Conservation (phyloP, 1,284 basidiomycete species). For the Sparassis latifolia region DNA sequence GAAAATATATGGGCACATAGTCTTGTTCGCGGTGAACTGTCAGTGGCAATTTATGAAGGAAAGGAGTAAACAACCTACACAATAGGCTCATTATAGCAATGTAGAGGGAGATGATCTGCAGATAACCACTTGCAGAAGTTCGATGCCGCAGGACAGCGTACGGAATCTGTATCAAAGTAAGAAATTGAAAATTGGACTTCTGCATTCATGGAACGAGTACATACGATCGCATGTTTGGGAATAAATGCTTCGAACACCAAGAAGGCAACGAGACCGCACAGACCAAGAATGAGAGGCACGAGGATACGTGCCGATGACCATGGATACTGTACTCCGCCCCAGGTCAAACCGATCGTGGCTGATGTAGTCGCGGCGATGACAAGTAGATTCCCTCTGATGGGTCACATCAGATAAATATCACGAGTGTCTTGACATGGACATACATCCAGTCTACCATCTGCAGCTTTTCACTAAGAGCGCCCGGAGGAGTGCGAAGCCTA, state of each 20-base stretch:
- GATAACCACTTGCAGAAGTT: too few relatives aligned
- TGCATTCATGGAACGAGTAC: too few relatives aligned
- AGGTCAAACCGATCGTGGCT: constrained; percentile 9
- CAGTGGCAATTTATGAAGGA: too few relatives aligned
- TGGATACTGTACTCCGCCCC: constrained; percentile 10
- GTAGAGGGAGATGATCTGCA: too few relatives aligned
- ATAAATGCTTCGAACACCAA: constrained; percentile 6
- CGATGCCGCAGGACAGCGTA: too few relatives aligned
- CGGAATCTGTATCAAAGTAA: too few relatives aligned
- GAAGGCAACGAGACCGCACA: constrained; percentile 4
- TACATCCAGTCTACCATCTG: constrained; percentile 28
- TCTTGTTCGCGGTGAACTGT: too few relatives aligned
- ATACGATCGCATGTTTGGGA: too few relatives aligned
- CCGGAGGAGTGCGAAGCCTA: constrained; percentile 16
- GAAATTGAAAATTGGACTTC: too few relatives aligned
- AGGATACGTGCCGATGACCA: constrained; percentile 10
- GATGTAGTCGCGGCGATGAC: constrained; percentile 7
- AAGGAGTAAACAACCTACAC: too few relatives aligned
- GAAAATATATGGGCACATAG: too few relatives aligned
- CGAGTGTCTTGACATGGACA: not conserved
- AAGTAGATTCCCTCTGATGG: constrained; percentile 7
- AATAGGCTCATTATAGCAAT: too few relatives aligned
- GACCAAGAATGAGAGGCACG: constrained; percentile 11
- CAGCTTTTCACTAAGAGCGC: constrained; percentile 22
- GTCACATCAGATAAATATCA: not conserved